Percentiles rank a stretch among this genome's conserved stretches.
Evolutionary conservation across 306 rosid genomes (phyloP).

Genomic region (Prosopis cineraria): DNA sequence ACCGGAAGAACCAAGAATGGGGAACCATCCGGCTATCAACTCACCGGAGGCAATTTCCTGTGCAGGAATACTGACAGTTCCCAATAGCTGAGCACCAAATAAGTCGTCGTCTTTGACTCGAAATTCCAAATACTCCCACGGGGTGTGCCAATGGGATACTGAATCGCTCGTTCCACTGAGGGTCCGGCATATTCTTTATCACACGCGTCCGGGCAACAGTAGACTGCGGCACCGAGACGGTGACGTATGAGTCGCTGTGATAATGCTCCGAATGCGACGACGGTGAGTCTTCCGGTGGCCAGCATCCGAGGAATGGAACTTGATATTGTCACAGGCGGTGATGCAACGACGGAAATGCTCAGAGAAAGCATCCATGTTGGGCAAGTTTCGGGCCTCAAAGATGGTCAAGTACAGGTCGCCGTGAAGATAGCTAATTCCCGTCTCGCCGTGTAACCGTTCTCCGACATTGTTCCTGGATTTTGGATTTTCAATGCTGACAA

Average conservation of each 20-base stretch:
- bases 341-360: conserved; percentile 79
- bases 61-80: conserved; percentile 63
- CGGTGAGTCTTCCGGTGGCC: neutral
- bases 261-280: conserved; percentile 43
- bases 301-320: conserved; percentile 27
- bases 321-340: conserved; percentile 72
- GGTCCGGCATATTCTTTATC: conserved; percentile 60
- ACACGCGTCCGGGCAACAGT: conserved; percentile 93
- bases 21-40: conserved; percentile 57
- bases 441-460: conserved; percentile 31
- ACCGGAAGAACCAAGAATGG: conserved; percentile 41
- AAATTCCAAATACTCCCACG: conserved; percentile 54
- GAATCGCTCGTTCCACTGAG: conserved; percentile 73
- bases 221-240: conserved; percentile 72
- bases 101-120: conserved; percentile 73
- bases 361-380: conserved; percentile 85
- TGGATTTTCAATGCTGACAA: neutral
- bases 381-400: conserved; percentile 58
- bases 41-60: conserved; percentile 47
- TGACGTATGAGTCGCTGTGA: conserved; percentile 82
- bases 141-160: conserved; percentile 78
- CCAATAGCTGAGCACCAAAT: conserved; percentile 71
- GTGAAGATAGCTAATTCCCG: conserved; percentile 53
- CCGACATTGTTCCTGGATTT: conserved; percentile 48
- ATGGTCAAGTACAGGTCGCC: conserved; percentile 83